phyloP scores from a whole-genome alignment of 2,329 filamentous ascomycete genomes.

The Pyrenochaeta sp. region DNA sequence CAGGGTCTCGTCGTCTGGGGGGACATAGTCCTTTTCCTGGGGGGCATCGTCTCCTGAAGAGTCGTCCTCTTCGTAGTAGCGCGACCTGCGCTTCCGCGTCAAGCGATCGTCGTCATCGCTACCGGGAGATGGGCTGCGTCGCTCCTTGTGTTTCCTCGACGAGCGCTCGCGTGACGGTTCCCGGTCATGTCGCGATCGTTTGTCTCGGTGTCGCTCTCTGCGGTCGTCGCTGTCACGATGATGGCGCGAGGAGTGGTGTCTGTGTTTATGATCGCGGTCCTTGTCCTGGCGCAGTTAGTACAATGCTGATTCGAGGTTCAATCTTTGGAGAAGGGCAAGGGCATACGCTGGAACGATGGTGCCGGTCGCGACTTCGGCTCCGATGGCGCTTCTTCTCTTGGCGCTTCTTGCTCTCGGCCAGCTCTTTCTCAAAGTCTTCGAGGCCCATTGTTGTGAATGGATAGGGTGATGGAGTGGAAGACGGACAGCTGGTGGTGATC shows the following conservation, averaged over 20 bases:
- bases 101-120: conserved; percentile 46
- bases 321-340: no score
- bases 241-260: conserved; percentile 53
- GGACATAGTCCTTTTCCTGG: conserved; percentile 55
- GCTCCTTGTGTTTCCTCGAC: conserved; percentile 39
- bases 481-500: no score
- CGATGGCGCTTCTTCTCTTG: conserved; percentile 58
- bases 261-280: conserved; percentile 54
- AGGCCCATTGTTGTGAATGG: conserved; percentile 59
- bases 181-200: conserved; percentile 66
- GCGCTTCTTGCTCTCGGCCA: conserved; percentile 70
- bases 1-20: conserved; percentile 53
- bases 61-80: conserved; percentile 41
- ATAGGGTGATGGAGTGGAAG: conserved; percentile 4
- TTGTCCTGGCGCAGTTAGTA: conserved; percentile 27
- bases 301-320: no score
- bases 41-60: conserved; percentile 40
- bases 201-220: conserved; percentile 63
- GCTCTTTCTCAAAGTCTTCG: conserved; percentile 79
- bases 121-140: conserved; percentile 32
- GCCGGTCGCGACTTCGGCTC: conserved; percentile 50
- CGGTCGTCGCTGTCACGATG: conserved; percentile 57
- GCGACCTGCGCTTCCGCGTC: conserved; percentile 42
- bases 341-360: conserved; percentile 37
- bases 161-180: conserved; percentile 50